Evolutionary conservation across 192 early-diverging fungal species (phyloP).

Genomic region (Dissophora ornata): DNA sequence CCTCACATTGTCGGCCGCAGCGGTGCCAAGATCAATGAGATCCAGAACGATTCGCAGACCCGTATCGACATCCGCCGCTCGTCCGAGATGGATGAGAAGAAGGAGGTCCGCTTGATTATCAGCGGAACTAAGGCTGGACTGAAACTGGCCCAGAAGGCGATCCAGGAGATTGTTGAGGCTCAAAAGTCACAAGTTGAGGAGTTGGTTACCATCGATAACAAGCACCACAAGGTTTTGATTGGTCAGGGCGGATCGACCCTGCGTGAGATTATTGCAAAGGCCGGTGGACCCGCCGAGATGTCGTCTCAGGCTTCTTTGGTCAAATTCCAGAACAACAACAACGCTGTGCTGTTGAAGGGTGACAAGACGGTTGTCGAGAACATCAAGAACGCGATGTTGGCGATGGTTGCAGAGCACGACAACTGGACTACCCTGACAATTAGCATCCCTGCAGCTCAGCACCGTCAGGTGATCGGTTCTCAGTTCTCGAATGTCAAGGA

Average conservation of each 20-base stretch:
- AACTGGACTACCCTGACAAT: slow-evolving; percentile 67
- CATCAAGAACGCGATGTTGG: slow-evolving; percentile 58
- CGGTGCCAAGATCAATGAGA: slow-evolving; percentile 77
- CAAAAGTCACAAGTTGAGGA: slow-evolving; percentile 67
- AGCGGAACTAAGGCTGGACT: slow-evolving; percentile 68
- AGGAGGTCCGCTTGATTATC: slow-evolving; percentile 58
- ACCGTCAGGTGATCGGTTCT: slow-evolving; percentile 85
- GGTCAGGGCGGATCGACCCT: slow-evolving; percentile 71
- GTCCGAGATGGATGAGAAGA: slow-evolving; percentile 48
- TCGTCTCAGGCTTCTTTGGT: slow-evolving; percentile 62
- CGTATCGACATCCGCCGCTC: slow-evolving; percentile 78
- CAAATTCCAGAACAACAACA: slow-evolving; percentile 70
- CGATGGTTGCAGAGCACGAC: slow-evolving; percentile 65
- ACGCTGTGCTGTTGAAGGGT: slow-evolving; percentile 72
- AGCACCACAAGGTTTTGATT: slow-evolving; percentile 75
- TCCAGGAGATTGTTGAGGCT: slow-evolving; percentile 70
- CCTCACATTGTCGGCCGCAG: slow-evolving; percentile 83
- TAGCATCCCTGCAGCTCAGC: slow-evolving; percentile 78
- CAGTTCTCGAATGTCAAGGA: slow-evolving; percentile 77
- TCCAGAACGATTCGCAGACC: slow-evolving; percentile 76
- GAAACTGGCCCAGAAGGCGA: slow-evolving; percentile 63
- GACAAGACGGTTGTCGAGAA: slow-evolving; percentile 69
- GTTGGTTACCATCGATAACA: slow-evolving; percentile 58
- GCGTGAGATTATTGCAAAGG: slow-evolving; percentile 69
- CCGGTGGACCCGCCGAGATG: slow-evolving; percentile 67